A percentile compares a stretch with the other conserved stretches of the same genome.
Conservation (phyloP, 177 flowering plant genomes). For the Vitis hybrid region DNA sequence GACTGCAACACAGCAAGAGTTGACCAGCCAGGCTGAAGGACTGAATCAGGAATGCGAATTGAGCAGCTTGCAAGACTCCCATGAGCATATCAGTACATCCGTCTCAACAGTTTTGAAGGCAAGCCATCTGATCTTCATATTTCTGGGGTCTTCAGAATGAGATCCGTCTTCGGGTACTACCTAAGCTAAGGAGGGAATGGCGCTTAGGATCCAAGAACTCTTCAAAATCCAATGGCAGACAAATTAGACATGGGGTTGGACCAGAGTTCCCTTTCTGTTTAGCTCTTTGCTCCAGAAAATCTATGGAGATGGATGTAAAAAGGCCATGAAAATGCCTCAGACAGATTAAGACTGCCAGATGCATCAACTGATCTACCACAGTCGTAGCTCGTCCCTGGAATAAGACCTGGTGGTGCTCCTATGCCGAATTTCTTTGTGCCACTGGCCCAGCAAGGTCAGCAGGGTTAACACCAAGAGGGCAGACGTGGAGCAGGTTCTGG, state of each 20-base stretch:
- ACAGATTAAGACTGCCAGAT: slow-evolving; percentile 33
- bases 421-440: slow-evolving; percentile 86
- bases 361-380: slow-evolving; percentile 36
- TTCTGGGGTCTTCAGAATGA: no score
- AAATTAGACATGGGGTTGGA: slow-evolving; percentile 34
- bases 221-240: slow-evolving; percentile 40
- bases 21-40: no score
- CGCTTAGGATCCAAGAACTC: no score
- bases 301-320: slow-evolving; percentile 33
- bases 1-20: no score
- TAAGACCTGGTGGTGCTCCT: slow-evolving; percentile 88
- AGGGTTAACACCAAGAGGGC: slow-evolving; percentile 84
- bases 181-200: no score
- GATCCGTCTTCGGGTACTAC: no score
- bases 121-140: no score
- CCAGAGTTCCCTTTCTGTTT: slow-evolving; percentile 65
- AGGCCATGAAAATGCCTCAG: slow-evolving; percentile 34
- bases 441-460: slow-evolving; percentile 82
- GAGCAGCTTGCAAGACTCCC: no score
- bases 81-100: no score
- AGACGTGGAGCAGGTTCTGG: slow-evolving; percentile 72
- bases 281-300: slow-evolving; percentile 30
- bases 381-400: slow-evolving; percentile 71
- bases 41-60: no score
- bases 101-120: no score